A percentile compares a stretch with the other conserved stretches of the same genome.
Conservation (phyloP, 108 stramenopile genomes). For the Skeletonema marinoi region DNA sequence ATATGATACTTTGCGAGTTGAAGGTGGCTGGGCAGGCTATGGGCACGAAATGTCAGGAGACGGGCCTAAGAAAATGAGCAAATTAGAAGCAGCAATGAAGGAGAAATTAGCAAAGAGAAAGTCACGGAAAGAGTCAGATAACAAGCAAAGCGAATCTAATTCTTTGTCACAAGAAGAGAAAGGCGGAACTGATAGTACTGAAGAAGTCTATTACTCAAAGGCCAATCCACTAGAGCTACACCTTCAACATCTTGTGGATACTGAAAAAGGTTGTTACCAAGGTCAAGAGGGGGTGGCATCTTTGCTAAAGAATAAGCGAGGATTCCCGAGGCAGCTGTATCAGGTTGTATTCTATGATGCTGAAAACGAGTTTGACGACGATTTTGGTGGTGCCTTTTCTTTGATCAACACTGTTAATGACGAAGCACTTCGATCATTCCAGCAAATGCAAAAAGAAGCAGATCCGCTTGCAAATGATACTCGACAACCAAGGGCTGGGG, state of each 20-base stretch:
- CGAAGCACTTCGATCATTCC: constrained; percentile 23
- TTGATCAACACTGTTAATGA: constrained; percentile 25
- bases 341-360: constrained; percentile 74
- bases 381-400: constrained; percentile 23
- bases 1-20: constrained; percentile 81
- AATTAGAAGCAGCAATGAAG: constrained; percentile 5
- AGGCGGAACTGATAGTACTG: neutral
- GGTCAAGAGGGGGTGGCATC: constrained; percentile 89
- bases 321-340: constrained; percentile 72
- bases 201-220: constrained; percentile 30
- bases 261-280: constrained; percentile 85
- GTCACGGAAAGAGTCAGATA: neutral
- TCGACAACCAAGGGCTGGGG: constrained; percentile 56
- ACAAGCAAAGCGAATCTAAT: neutral
- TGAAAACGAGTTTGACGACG: constrained; percentile 61
- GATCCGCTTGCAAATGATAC: constrained; percentile 52
- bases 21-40: constrained; percentile 53
- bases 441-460: constrained; percentile 39
- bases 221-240: constrained; percentile 77
- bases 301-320: constrained; percentile 77
- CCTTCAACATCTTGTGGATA: constrained; percentile 54
- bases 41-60: constrained; percentile 51
- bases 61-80: constrained; percentile 32
- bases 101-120: constrained; percentile 8
- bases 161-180: neutral